Evolutionary conservation across 2,329 filamentous ascomycete species (phyloP).

Genomic region (Myriosclerotinia duriaeana): DNA sequence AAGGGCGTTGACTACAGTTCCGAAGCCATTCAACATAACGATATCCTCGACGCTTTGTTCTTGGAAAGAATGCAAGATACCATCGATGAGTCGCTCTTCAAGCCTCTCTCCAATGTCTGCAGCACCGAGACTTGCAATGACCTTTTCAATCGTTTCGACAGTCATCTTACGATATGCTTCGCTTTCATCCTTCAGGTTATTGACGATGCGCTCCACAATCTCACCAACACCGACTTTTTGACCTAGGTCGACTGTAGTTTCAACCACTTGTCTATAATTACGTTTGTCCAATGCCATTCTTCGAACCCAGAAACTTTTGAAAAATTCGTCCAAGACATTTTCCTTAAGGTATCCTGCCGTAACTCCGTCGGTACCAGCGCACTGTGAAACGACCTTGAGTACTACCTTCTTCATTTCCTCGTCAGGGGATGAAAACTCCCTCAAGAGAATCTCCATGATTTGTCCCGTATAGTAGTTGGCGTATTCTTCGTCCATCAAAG

Average conservation of each 20-base stretch:
- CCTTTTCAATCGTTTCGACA: slow-evolving; percentile 94
- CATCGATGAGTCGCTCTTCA: slow-evolving; percentile 91
- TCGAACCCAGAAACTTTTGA: slow-evolving; percentile 98
- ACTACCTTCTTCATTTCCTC: slow-evolving; percentile 99
- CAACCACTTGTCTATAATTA: slow-evolving; percentile 96
- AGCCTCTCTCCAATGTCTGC: slow-evolving; percentile 91
- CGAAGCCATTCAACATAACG: slow-evolving; percentile 95
- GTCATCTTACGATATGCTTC: slow-evolving; percentile 99
- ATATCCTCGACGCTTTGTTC: slow-evolving; percentile 97
- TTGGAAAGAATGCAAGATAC: slow-evolving; percentile 94
- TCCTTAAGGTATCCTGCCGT: slow-evolving; percentile 94
- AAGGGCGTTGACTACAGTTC: slow-evolving; percentile 93
- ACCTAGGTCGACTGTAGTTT: slow-evolving; percentile 94
- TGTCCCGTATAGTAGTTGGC: slow-evolving; percentile 98
- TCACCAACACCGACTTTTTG: slow-evolving; percentile 98
- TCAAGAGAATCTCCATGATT: slow-evolving; percentile 96
- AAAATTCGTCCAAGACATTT: slow-evolving; percentile 91
- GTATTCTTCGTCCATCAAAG: slow-evolving; percentile 98
- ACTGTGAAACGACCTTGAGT: slow-evolving; percentile 94
- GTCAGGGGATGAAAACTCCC: slow-evolving; percentile 94
- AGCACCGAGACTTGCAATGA: slow-evolving; percentile 87
- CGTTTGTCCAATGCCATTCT: slow-evolving; percentile 96
- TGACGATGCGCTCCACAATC: slow-evolving; percentile 89
- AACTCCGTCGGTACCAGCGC: slow-evolving; percentile 89
- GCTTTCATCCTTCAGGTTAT: slow-evolving; percentile 96